Percentiles rank a stretch among this genome's conserved stretches.
Evolutionary conservation across 257 asterid genomes (phyloP).

Genomic region (Eustoma russellianum): DNA sequence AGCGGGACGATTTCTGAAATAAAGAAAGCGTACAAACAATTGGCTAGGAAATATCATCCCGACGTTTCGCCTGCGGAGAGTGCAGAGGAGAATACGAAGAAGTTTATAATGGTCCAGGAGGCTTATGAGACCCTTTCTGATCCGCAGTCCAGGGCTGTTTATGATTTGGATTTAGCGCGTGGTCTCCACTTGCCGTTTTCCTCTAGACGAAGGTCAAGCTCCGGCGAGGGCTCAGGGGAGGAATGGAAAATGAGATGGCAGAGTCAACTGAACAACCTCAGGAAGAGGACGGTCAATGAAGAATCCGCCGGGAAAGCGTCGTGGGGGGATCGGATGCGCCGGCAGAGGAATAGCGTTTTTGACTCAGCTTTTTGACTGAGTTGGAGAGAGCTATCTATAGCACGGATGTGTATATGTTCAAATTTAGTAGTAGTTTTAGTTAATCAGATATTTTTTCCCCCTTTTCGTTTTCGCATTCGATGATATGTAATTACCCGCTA

Average conservation of each 20-base stretch:
- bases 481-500: too few species aligned
- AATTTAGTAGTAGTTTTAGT: not conserved
- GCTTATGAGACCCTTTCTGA: slow-evolving; percentile 56
- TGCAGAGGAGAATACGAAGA: slow-evolving; percentile 39
- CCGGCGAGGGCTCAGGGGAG: slow-evolving; percentile 15
- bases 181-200: slow-evolving; percentile 17
- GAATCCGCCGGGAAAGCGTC: slow-evolving; percentile 12
- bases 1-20: slow-evolving; percentile 34
- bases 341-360: slow-evolving; percentile 8
- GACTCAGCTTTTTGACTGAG: not conserved
- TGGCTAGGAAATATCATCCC: slow-evolving; percentile 56
- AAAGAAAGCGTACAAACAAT: slow-evolving; percentile 43
- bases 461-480: too few species aligned
- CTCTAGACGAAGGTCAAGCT: not conserved
- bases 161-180: slow-evolving; percentile 36
- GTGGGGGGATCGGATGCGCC: slow-evolving; percentile 43
- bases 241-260: slow-evolving; percentile 37
- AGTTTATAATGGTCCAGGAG: slow-evolving; percentile 37
- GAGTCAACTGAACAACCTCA: slow-evolving; percentile 35
- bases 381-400: too few species aligned
- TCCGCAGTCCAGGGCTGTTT: slow-evolving; percentile 33
- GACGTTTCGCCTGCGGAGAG: slow-evolving; percentile 59
- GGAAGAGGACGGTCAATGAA: slow-evolving; percentile 12
- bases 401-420: too few species aligned
- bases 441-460: too few species aligned